Conservation (phyloP, 768 basidiomycete genomes). For the Macrolepiota dolichaula region DNA sequence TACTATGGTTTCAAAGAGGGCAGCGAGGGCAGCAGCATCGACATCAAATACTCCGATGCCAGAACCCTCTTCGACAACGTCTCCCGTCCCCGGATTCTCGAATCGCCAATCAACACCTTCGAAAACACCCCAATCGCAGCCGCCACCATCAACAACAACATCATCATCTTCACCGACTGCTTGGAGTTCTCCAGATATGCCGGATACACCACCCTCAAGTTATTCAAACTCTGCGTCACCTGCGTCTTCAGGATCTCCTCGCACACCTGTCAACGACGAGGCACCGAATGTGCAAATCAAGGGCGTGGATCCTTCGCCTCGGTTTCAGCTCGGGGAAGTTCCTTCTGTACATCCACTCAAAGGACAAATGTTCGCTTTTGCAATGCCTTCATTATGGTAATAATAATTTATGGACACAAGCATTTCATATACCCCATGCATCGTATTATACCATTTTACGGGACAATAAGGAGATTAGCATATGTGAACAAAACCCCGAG, state of each 20-base stretch:
- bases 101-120: conserved; percentile 30
- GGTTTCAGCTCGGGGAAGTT: conserved; percentile 30
- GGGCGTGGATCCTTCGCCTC: conserved; percentile 36
- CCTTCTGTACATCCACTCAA: conserved; percentile 45
- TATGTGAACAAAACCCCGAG: neutral
- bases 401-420: conserved; percentile 16
- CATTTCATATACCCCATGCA: neutral
- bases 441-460: neutral
- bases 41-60: conserved; percentile 38
- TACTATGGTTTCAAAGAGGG: conserved; percentile 59
- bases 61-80: conserved; percentile 39
- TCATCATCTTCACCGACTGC: conserved; percentile 22
- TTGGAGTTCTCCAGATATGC: conserved; percentile 26
- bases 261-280: conserved; percentile 52
- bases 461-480: neutral
- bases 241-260: conserved; percentile 59
- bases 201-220: conserved; percentile 54
- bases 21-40: conserved; percentile 40
- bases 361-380: conserved; percentile 62
- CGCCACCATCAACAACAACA: conserved; percentile 26
- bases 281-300: conserved; percentile 49
- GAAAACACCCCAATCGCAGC: conserved; percentile 19
- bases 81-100: conserved; percentile 46
- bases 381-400: conserved; percentile 61
- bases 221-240: conserved; percentile 55